Percentiles rank a stretch among this genome's conserved stretches.
phyloP scores from a whole-genome alignment of 2,329 filamentous ascomycete species.

The Akanthomyces muscarius region DNA sequence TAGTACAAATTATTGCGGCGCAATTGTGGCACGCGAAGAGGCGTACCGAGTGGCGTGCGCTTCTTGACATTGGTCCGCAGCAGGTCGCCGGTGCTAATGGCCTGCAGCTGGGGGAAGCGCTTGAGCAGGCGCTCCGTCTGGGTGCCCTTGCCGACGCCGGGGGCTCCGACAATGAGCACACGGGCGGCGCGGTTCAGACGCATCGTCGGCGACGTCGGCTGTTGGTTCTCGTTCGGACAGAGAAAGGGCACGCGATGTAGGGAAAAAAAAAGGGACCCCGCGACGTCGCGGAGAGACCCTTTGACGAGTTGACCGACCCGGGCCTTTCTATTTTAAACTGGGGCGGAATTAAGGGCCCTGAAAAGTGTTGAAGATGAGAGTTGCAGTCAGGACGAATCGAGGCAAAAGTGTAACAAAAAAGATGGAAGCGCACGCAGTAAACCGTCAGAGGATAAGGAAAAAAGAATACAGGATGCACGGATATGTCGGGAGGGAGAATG shows the following conservation, averaged over 20 bases:
- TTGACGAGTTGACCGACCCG: slow-evolving; percentile 3
- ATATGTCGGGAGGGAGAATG: not conserved
- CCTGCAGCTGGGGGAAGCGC: slow-evolving; percentile 81
- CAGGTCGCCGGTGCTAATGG: slow-evolving; percentile 91
- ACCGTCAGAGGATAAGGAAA: not conserved
- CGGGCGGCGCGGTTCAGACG: slow-evolving; percentile 77
- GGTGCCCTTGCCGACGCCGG: slow-evolving; percentile 96
- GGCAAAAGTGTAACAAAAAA: not conserved
- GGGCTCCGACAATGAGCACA: slow-evolving; percentile 90
- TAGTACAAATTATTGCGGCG: not conserved
- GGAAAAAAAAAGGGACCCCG: slow-evolving; percentile 1
- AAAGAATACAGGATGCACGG: not conserved
- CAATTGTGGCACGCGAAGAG: not conserved
- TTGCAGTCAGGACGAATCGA: not conserved
- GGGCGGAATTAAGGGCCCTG: slow-evolving; percentile 1
- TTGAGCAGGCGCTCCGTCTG: slow-evolving; percentile 85
- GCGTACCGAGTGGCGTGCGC: slow-evolving; percentile 75
- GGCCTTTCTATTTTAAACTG: slow-evolving; percentile 9
- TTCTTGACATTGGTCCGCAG: slow-evolving; percentile 89
- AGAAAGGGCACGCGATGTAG: not conserved
- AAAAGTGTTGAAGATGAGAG: not conserved
- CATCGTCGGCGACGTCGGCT: slow-evolving; percentile 37
- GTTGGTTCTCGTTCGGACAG: not conserved
- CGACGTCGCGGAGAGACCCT: not conserved
- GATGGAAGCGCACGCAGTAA: not conserved